Conservation (phyloP, 116 monocot species). For the Phalaenopsis hybrid region DNA sequence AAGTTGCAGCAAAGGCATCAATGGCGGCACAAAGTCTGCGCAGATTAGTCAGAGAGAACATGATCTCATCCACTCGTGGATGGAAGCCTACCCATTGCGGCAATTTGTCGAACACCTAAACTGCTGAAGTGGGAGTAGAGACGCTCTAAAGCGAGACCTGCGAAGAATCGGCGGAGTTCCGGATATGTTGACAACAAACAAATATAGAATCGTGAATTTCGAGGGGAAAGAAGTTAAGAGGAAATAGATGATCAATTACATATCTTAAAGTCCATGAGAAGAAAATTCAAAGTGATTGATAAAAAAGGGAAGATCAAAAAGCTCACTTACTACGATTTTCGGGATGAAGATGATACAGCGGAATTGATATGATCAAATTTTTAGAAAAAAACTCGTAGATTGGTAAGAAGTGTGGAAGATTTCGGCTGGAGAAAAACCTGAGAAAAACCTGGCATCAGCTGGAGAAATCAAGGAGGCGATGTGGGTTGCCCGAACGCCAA, state of each 20-base stretch:
- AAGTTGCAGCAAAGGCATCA: constrained; percentile 59
- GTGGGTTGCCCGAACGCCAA: neutral
- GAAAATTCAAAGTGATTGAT: neutral
- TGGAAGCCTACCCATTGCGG: neutral
- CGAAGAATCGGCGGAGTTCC: neutral
- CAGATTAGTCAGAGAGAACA: constrained; percentile 52
- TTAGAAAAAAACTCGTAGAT: neutral
- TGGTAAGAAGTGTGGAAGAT: neutral
- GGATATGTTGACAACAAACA: neutral
- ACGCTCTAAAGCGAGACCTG: neutral
- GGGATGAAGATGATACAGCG: neutral
- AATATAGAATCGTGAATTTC: neutral
- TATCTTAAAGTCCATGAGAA: neutral
- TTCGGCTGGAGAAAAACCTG: neutral
- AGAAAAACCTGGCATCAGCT: neutral
- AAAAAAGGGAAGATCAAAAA: no score
- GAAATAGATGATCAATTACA: no score
- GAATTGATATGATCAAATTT: neutral
- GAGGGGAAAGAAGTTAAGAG: no score
- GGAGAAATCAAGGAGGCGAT: neutral
- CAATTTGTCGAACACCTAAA: neutral
- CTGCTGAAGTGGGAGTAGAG: no score
- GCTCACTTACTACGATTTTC: neutral
- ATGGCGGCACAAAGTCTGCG: constrained; percentile 67
- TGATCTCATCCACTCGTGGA: constrained; percentile 10